These are phyloP conservation scores for Botrytis medusae DNA, from an alignment of 2,329 filamentous ascomycete genomes.

Conservation along the genomic window DNA sequence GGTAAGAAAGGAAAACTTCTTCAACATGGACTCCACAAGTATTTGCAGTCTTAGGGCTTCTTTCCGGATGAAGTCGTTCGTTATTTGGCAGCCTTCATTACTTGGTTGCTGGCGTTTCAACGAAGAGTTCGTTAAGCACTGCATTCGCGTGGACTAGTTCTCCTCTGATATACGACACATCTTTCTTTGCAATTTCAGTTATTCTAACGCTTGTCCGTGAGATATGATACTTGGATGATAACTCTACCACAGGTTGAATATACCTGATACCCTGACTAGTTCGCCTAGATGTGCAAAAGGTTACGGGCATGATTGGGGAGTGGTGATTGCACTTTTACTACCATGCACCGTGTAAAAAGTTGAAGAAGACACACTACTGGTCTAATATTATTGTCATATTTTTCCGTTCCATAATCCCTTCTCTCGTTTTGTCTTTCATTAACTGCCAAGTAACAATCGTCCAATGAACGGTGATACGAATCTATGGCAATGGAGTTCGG, in stretches of 20 bases:
- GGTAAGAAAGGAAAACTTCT: neutral
- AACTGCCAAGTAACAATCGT: neutral
- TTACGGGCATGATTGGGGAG: neutral
- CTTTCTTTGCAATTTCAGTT: neutral
- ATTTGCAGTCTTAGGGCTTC: neutral
- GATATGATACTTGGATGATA: neutral
- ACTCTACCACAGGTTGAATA: neutral
- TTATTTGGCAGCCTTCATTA: neutral
- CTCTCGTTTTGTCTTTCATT: neutral
- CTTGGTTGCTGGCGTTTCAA: neutral
- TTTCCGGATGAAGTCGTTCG: neutral
- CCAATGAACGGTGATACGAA: accelerated
- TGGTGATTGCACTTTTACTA: neutral
- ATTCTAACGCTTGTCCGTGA: neutral
- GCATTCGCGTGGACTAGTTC: neutral
- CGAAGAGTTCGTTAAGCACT: neutral
- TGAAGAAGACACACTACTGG: too few species aligned
- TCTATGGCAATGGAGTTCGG: neutral
- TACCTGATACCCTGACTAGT: neutral
- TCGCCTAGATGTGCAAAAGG: neutral
- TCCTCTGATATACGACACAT: neutral
- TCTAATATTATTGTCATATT: accelerated
- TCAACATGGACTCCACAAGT: neutral
- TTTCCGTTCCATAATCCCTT: neutral
- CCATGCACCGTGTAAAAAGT: too few species aligned